phyloP scores from a whole-genome alignment of 768 basidiomycete species.

The Hericium alpestre region DNA sequence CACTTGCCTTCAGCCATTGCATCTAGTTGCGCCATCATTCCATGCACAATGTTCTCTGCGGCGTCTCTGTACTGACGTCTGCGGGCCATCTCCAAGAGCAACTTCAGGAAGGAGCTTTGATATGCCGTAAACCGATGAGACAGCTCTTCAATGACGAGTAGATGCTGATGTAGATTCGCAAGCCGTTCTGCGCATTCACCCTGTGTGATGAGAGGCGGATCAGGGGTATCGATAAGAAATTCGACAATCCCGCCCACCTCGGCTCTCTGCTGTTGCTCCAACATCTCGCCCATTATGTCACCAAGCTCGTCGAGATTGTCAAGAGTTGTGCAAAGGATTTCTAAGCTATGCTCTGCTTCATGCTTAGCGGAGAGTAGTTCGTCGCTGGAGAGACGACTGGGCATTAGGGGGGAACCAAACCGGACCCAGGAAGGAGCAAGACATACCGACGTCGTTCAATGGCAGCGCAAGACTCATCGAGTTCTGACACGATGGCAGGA shows the following conservation, averaged over 20 bases:
- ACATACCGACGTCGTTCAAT: slow-evolving; percentile 27
- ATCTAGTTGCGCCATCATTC: slow-evolving; percentile 55
- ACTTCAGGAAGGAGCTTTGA: slow-evolving; percentile 61
- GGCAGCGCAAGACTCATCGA: slow-evolving; percentile 45
- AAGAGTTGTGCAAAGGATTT: slow-evolving; percentile 38
- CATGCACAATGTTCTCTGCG: slow-evolving; percentile 51
- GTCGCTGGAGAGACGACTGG: slow-evolving; percentile 28
- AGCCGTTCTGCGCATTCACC: slow-evolving; percentile 43
- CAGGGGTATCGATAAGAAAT: not conserved
- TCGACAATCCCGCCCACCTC: slow-evolving; percentile 36
- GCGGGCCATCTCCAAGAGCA: slow-evolving; percentile 64
- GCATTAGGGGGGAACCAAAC: not conserved
- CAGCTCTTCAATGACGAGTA: slow-evolving; percentile 52
- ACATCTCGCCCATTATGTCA: slow-evolving; percentile 71
- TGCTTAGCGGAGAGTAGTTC: slow-evolving; percentile 36
- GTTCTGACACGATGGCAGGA: slow-evolving; percentile 60
- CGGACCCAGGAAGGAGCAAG: too few species aligned
- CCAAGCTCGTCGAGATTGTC: slow-evolving; percentile 68
- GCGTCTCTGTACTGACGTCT: slow-evolving; percentile 57
- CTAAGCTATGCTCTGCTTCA: slow-evolving; percentile 35
- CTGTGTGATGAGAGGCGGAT: slow-evolving; percentile 21
- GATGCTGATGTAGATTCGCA: slow-evolving; percentile 45
- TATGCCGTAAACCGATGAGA: slow-evolving; percentile 60
- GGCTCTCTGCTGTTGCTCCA: slow-evolving; percentile 54
- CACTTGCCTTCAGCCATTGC: slow-evolving; percentile 54